phyloP scores from a whole-genome alignment of 257 asterid species.

The Solanum okadae region DNA sequence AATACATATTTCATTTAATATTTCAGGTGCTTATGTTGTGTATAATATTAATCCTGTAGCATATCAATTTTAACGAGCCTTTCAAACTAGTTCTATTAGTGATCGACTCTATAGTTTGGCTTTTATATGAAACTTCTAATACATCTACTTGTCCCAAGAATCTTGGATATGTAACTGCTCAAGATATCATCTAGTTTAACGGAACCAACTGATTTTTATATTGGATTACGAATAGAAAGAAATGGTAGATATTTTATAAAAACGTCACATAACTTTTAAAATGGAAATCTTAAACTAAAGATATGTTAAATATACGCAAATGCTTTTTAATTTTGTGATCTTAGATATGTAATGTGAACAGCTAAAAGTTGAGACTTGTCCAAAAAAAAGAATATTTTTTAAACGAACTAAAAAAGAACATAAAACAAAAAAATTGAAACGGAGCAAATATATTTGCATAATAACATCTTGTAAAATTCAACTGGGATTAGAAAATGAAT shows the following conservation, averaged over 20 bases:
- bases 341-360: rapidly evolving
- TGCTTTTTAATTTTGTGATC: no score
- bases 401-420: no score
- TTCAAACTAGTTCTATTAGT: no score
- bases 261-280: not conserved
- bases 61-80: no score
- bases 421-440: no score
- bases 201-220: not conserved
- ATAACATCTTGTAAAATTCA: not conserved
- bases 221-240: not conserved
- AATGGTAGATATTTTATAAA: not conserved
- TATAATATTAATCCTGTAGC: no score
- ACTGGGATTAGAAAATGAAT: not conserved
- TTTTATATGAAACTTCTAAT: not conserved
- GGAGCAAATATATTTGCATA: not conserved
- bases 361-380: no score
- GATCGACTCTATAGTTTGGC: no score
- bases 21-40: no score
- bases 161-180: not conserved
- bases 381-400: no score
- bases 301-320: no score
- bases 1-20: no score
- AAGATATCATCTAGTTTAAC: not conserved
- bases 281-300: not conserved
- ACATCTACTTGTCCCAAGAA: not conserved